phyloP scores from a whole-genome alignment of 495 filamentous ascomycete genomes.

The Penicillium roqueforti region DNA sequence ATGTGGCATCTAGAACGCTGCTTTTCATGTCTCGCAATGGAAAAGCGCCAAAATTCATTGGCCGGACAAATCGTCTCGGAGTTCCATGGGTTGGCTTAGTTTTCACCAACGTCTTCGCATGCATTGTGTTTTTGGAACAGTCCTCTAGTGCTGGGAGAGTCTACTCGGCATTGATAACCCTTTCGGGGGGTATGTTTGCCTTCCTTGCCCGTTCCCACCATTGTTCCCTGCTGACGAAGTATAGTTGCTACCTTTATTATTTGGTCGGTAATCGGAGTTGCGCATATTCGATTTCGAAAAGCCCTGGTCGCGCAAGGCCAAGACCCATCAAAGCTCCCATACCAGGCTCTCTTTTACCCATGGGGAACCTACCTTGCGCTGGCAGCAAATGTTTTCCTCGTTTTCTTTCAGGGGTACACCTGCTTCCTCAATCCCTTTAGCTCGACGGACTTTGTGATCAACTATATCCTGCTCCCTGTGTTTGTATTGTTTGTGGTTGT shows the following conservation, averaged over 20 bases:
- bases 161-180: constrained; percentile 40
- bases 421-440: constrained; percentile 54
- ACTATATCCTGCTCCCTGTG: constrained; percentile 63
- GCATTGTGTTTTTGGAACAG: constrained; percentile 63
- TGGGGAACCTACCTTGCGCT: constrained; percentile 61
- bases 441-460: constrained; percentile 58
- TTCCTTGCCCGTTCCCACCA: neutral
- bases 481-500: constrained; percentile 55
- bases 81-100: constrained; percentile 62
- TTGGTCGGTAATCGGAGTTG: constrained; percentile 61
- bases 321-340: constrained; percentile 50
- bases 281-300: constrained; percentile 62
- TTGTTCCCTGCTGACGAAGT: constrained; percentile 8
- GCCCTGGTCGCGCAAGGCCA: constrained; percentile 56
- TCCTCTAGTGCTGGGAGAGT: constrained; percentile 55
- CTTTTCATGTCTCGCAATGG: constrained; percentile 61
- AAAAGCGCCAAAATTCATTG: constrained; percentile 63
- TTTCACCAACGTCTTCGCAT: constrained; percentile 60
- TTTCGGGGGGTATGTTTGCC: constrained; percentile 36
- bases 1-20: constrained; percentile 62
- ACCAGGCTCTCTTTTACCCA: constrained; percentile 55
- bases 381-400: constrained; percentile 56
- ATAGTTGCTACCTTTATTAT: constrained; percentile 63
- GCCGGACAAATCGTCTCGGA: constrained; percentile 57
- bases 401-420: constrained; percentile 61